Base-by-base conservation (phyloP, 2,329 filamentous ascomycete species). In the Colletotrichum graminicola region DNA sequence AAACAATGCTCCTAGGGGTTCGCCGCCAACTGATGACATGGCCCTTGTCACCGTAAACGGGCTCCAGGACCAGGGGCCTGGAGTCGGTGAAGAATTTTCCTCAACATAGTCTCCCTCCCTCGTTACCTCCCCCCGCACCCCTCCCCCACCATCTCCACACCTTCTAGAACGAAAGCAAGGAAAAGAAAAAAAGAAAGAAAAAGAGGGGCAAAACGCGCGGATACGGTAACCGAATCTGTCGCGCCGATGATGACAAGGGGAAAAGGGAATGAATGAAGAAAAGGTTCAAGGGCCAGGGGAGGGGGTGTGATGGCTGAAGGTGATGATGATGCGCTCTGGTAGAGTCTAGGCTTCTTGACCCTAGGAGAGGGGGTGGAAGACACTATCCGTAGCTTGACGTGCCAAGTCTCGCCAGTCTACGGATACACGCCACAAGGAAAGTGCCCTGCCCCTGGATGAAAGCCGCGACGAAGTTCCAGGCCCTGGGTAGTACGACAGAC, bases 81-180 rank as follows among this genome's bases (percentile, higher is more conserved):
- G 26, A 41, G 60, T 51, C 59, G 45, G 32, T 62, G 59, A 62
- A 62, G 59, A 62, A 41, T 26, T 41, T 59, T 45, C 12, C 49
- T 18, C 26, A 14, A 18, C 49, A 29, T 18, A 21, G 21, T 21
- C 55, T 18, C 29, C 29, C 55, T 41, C 36, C 21, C 36, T 41
- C 34, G 14, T 26, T 8, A 12, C 11, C 10, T 1, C 29, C 8
- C 52, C 6, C 18, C 16, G 14, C 32, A n/a, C n/a, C 45, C 21
- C 29, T 16, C 14, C 14, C 21, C 47, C 10, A 21, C 32, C 1
- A 14, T 49, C 29, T 23, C 6, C 23, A 21, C 32, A 21, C 11
- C 60, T 62, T 52, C 60, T 32, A 52, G 60, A 62, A 52, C 41
- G 45, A 26, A 18, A 26, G n/a, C 2, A 21, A 34, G 5, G 21